phyloP scores from a whole-genome alignment of 2,329 filamentous ascomycete species.

The Trichoderma lentiforme region DNA sequence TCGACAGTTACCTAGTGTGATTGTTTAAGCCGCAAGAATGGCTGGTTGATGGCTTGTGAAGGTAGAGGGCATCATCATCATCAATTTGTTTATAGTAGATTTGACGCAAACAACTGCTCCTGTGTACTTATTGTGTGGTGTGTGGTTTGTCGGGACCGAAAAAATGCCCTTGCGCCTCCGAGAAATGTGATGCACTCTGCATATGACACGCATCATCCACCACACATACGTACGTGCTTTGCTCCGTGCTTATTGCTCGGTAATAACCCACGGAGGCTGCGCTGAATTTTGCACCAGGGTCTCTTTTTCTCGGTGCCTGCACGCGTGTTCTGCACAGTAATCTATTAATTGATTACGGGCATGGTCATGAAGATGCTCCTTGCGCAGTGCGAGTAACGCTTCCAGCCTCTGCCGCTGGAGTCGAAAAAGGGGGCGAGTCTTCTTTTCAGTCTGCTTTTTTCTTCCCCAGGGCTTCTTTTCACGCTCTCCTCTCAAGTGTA shows the following conservation, averaged over 20 bases:
- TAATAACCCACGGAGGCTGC: neutral
- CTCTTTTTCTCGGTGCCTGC: neutral
- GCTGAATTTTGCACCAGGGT: neutral
- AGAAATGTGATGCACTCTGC: neutral
- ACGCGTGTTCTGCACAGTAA: neutral
- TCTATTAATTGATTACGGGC: neutral
- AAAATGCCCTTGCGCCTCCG: neutral
- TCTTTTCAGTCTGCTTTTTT: too few species aligned
- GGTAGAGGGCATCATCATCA: neutral
- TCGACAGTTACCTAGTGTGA: too few species aligned
- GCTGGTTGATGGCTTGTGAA: neutral
- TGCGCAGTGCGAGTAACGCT: neutral
- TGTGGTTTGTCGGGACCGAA: neutral
- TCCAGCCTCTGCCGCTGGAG: neutral
- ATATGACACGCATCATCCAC: neutral
- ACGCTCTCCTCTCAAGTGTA: neutral
- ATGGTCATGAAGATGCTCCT: neutral
- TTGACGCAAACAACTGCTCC: neutral
- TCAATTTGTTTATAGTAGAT: neutral
- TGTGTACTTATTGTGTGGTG: neutral
- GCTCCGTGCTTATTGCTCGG: neutral
- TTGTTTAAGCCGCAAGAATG: neutral
- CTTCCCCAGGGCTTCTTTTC: too few species aligned
- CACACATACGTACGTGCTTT: neutral
- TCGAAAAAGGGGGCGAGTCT: neutral